Evolutionary conservation across 1,139 yeast species (phyloP), one percentile per base, ranked within the genome.

Genomic region (Magnusiomyces starmeri): DNA sequence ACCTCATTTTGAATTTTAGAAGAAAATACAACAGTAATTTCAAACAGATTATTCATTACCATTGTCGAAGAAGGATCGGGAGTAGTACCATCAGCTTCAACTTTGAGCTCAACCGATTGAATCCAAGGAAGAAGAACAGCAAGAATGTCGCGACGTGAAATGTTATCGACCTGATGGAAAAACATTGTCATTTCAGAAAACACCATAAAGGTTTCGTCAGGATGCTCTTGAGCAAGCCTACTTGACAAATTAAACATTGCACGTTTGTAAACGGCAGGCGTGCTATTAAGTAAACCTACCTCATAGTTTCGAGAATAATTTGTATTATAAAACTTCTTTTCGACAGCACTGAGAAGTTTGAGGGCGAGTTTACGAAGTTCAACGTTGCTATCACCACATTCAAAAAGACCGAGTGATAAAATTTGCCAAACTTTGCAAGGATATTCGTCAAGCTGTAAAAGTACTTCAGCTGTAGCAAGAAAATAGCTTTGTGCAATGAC

Each of bases 81-180:
- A 14, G 51, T 25, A 9, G 43, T 26, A 4, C 49, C 50, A 46
- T 76, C 73, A 1, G 92, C 81, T 35, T 67, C 74, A 20, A 77
- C 70, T 45, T 76, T 76, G 51, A 90, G 73, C 48, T 81, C 86
- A 46, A 89, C 82, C 2, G 83, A 79, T 62, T 85, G 94, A 14
- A 90, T 80, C 97, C 97, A 92, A 0, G 98, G 97, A 12, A 87
- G 72, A 52, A 92, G 69, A 29, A 90, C 82, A 0, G 94, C 82
- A 53, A 90, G 70, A 16, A 92, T 76, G 65, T 89, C 97, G 53
- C 88, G 78, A 61, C 94, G 77, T 1, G 80, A 74, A 65, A 78
- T 70, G 45, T 69, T 72, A 32, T 76, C 78, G 3, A 85, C 94
- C 21, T 76, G 68, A 58, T 81, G 82, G 61, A 86, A 85, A 57